phyloP scores from a whole-genome alignment of 2,329 filamentous ascomycete species.

The Venturia effusa region DNA sequence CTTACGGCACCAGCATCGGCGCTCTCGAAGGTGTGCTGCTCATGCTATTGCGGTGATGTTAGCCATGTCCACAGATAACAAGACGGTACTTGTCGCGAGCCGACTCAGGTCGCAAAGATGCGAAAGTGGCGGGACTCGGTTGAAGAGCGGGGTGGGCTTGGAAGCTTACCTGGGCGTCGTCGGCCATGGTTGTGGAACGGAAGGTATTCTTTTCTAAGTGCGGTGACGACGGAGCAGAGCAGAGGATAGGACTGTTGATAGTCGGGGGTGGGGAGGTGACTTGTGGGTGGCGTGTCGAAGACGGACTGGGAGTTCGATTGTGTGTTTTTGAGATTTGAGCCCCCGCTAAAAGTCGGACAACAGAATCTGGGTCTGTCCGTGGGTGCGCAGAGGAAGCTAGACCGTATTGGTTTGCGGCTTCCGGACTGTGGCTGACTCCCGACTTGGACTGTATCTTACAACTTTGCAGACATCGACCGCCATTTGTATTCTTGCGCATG shows the following conservation, averaged over 20 bases:
- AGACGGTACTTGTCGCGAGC: slow-evolving; percentile 25
- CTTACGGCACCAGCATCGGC: slow-evolving; percentile 78
- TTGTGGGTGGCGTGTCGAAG: not conserved
- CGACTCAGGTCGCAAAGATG: slow-evolving; percentile 10
- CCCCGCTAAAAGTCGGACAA: slow-evolving; percentile 1
- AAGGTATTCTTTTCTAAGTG: slow-evolving; percentile 19
- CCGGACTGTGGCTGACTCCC: not conserved
- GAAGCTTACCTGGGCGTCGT: slow-evolving; percentile 52
- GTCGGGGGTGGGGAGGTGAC: not conserved
- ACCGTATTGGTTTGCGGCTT: not conserved
- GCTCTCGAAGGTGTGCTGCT: slow-evolving; percentile 70
- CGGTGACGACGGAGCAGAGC: slow-evolving; percentile 20
- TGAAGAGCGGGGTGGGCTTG: slow-evolving; percentile 13
- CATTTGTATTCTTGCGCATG: not conserved
- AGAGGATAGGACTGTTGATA: slow-evolving; percentile 4
- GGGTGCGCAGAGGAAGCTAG: not conserved
- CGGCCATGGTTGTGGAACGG: slow-evolving; percentile 46
- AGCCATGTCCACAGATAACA: not conserved
- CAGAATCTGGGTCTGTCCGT: not conserved
- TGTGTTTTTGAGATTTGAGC: not conserved
- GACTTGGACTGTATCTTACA: not conserved
- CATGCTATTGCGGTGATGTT: slow-evolving; percentile 30
- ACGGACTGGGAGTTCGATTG: not conserved
- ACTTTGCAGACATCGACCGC: not conserved
- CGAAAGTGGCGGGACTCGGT: slow-evolving; percentile 10